Conservation (phyloP, 1,139 yeast genomes). For the Blastobotrys ciferrii region DNA sequence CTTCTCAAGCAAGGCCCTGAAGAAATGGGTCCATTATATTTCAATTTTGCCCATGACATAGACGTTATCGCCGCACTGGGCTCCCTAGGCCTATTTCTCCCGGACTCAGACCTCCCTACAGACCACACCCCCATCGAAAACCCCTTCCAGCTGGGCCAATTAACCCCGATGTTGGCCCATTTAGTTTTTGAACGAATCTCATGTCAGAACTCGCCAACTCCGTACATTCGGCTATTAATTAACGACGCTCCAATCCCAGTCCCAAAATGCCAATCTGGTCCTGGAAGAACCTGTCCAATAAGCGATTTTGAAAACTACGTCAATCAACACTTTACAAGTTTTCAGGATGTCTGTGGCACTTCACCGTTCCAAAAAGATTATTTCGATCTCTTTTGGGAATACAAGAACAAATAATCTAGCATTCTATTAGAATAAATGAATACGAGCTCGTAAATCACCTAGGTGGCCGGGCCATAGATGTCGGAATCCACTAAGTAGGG, state of each 20-base stretch:
- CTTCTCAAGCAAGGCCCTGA: slow-evolving; percentile 45
- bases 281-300: slow-evolving; percentile 39
- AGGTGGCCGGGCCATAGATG: no score
- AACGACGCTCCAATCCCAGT: slow-evolving; percentile 60
- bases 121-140: slow-evolving; percentile 7
- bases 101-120: slow-evolving; percentile 2
- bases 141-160: slow-evolving; percentile 33
- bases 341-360: slow-evolving; percentile 7
- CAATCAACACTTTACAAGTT: slow-evolving; percentile 5
- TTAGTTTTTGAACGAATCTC: slow-evolving; percentile 48
- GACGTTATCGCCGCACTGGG: slow-evolving; percentile 47
- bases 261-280: slow-evolving; percentile 47
- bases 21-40: slow-evolving; percentile 24
- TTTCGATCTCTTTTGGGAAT: slow-evolving; percentile 15
- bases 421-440: not conserved
- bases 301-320: slow-evolving; percentile 13
- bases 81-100: slow-evolving; percentile 45
- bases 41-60: slow-evolving; percentile 55
- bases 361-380: slow-evolving; percentile 5
- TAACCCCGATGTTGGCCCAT: slow-evolving; percentile 56
- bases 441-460: no score
- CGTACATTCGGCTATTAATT: slow-evolving; percentile 48
- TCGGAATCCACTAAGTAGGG: no score
- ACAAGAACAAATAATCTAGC: slow-evolving; percentile 3
- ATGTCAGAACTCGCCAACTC: slow-evolving; percentile 32